Evolutionary conservation across 306 rosid species (phyloP), one percentile per base, ranked within the genome.

Genomic region (Cajanus cajan): DNA sequence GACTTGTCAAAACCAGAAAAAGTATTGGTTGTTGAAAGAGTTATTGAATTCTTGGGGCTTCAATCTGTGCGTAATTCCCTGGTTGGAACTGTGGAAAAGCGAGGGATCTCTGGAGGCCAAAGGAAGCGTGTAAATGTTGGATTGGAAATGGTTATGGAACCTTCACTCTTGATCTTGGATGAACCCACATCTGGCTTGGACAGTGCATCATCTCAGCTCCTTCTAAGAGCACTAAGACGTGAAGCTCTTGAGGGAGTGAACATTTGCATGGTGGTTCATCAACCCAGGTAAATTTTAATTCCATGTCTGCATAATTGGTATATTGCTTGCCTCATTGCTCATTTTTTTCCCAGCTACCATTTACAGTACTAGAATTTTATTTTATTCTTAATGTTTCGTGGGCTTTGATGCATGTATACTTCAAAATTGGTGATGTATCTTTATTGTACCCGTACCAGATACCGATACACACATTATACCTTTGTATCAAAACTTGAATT

Each of bases 191-290:
- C 99, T 58, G 97, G 99, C 82, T 85, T 95, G 92, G 98, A 95
- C 86, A 95, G 99, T 82, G 93, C 99, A 73, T 91, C 99, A 54
- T 95, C 99, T 54, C 97, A 86, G 79, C 90, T 89, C 70, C 98
- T 95, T 80, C 91, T 95, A 68, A 80, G 96, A 91, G 99, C 98
- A 62, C 94, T 91, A 55, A 83, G 91, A 85, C 97, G 96, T 24
- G 98, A 95, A 90, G 98, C 97, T 81, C 99, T 95, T 25, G 98
- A 91, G 86, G 99, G 98, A 68, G 98, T 95, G 40, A 95, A 93
- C 74, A 86, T 95, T 78, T 95, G 97, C 85, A 87, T 85, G 96
- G 99, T 95, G 87, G 99, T 95, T 85, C 99, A 95, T 83, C 99
- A 95, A 89, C 99, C 99, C 51, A 95, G 98, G 99, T 95, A 87